Evolutionary conservation across 192 early-diverging fungal genomes (phyloP).

Genomic region (Cladochytrium replicatum): DNA sequence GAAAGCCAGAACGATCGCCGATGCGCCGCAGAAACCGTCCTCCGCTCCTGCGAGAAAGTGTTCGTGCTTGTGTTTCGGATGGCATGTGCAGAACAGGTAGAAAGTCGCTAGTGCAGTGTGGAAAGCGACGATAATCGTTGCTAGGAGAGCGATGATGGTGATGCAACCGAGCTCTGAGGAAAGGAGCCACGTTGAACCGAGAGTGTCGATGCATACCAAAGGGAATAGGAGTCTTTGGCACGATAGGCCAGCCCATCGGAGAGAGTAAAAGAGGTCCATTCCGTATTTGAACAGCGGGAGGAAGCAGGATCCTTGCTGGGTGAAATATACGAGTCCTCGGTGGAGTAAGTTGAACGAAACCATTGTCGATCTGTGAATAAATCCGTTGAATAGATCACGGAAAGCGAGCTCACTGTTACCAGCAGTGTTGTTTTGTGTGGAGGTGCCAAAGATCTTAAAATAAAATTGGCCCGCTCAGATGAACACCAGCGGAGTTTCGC

Average conservation of each 20-base stretch:
- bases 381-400: no score
- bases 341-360: conserved; percentile 38
- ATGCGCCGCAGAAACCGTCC: conserved; percentile 38
- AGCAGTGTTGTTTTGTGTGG: no score
- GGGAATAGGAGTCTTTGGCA: conserved; percentile 28
- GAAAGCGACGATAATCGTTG: conserved; percentile 28
- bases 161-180: conserved; percentile 33
- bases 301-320: conserved; percentile 23
- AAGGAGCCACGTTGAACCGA: conserved; percentile 29
- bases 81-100: conserved; percentile 16
- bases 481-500: no score
- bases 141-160: conserved; percentile 29
- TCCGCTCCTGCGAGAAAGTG: conserved; percentile 40
- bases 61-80: conserved; percentile 16
- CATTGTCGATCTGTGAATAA: no score
- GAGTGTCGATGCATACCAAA: conserved; percentile 36
- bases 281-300: conserved; percentile 38
- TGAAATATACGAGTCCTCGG: conserved; percentile 40
- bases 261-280: conserved; percentile 31
- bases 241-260: conserved; percentile 1
- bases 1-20: conserved; percentile 31
- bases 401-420: no score
- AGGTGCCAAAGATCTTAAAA: no score
- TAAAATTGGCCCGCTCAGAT: no score
- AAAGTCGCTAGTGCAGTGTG: conserved; percentile 33